Conservation (phyloP, 2,329 filamentous ascomycete species). For the Calonectria pteridis region DNA sequence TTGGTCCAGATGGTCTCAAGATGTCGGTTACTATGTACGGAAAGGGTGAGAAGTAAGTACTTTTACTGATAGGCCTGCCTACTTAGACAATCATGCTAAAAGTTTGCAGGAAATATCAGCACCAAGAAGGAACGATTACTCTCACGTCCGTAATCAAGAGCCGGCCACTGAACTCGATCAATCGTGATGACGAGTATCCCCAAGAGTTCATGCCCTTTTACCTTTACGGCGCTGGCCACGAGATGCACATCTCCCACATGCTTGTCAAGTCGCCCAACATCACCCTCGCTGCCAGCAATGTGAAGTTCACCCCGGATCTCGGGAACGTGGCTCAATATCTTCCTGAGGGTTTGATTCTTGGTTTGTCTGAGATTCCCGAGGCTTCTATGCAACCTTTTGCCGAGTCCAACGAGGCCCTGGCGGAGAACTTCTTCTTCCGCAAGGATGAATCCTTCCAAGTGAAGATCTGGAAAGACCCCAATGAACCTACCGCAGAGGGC, state of each 20-base stretch:
- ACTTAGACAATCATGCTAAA: not conserved
- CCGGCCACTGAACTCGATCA: conserved; percentile 52
- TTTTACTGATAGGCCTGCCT: not conserved
- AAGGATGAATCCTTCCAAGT: conserved; percentile 19
- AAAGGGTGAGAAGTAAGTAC: not conserved
- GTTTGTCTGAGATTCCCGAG: conserved; percentile 50
- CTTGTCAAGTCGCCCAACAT: conserved; percentile 58
- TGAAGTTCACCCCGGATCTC: conserved; percentile 29
- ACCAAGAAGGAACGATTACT: conserved; percentile 40
- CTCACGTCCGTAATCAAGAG: conserved; percentile 45
- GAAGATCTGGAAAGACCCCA: conserved; percentile 30
- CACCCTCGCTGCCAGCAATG: conserved; percentile 46
- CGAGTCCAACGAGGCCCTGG: conserved; percentile 22
- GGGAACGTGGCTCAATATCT: conserved; percentile 31
- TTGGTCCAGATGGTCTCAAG: not conserved
- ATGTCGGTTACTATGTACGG: conserved; percentile 27
- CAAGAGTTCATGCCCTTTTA: conserved; percentile 57
- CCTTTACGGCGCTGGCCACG: conserved; percentile 53
- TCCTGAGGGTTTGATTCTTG: conserved; percentile 42
- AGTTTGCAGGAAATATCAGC: conserved; percentile 8
- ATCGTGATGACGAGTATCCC: conserved; percentile 52
- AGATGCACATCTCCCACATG: conserved; percentile 58
- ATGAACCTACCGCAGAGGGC: not conserved
- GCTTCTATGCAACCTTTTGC: conserved; percentile 55
- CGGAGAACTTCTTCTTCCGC: conserved; percentile 32